Percentiles rank a stretch among this genome's conserved stretches.
phyloP scores from a whole-genome alignment of 306 rosid genomes.

The Cucurbita argyrosperma region DNA sequence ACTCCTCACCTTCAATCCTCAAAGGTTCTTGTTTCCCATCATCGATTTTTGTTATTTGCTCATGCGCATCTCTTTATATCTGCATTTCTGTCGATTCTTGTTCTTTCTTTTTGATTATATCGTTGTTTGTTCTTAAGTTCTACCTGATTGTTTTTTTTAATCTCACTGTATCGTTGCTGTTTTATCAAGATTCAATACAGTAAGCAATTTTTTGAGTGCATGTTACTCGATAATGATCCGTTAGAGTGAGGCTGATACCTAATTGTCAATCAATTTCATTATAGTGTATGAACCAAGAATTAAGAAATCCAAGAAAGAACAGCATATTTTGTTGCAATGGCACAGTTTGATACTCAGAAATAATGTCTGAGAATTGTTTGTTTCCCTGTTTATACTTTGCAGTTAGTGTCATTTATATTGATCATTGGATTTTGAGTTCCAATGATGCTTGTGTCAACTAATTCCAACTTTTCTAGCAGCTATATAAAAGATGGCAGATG shows the following conservation, averaged over 20 bases:
- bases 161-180: no score
- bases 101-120: neutral
- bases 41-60: neutral
- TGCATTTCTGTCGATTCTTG: neutral
- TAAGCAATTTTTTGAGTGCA: neutral
- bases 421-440: neutral
- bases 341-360: neutral
- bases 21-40: neutral
- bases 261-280: neutral
- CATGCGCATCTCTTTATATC: neutral
- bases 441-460: neutral
- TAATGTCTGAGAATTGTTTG: neutral
- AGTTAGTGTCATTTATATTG: neutral
- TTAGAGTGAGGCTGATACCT: neutral
- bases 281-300: neutral
- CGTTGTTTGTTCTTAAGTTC: neutral
- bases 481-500: constrained; percentile 71
- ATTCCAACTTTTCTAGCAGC: constrained; percentile 12
- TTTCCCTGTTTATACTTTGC: neutral
- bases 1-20: neutral
- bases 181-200: no score
- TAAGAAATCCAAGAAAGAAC: neutral
- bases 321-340: neutral
- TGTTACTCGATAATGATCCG: neutral
- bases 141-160: no score